Conservation (phyloP, 768 basidiomycete genomes). For the Sporobolomyces phaffii region DNA sequence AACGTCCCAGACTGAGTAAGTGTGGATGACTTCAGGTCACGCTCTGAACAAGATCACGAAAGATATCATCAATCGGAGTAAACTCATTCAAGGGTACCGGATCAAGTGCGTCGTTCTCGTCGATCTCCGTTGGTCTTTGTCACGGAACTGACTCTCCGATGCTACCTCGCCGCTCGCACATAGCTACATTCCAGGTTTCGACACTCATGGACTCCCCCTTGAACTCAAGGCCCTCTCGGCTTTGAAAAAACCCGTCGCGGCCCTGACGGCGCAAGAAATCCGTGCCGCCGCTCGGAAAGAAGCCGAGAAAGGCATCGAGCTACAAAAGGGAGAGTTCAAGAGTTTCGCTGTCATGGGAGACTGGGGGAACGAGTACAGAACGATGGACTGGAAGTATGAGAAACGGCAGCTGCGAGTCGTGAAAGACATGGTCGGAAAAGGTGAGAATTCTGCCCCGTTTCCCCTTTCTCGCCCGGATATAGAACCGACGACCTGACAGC, state of each 20-base stretch:
- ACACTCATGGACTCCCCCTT: constrained; percentile 95
- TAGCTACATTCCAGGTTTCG: constrained; percentile 94
- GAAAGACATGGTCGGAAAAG: constrained; percentile 77
- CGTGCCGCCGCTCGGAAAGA: constrained; percentile 65
- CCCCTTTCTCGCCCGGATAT: no score
- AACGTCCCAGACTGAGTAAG: no score
- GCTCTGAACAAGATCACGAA: constrained; percentile 94
- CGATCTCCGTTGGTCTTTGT: constrained; percentile 1
- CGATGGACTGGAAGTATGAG: constrained; percentile 85
- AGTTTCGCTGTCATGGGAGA: constrained; percentile 78
- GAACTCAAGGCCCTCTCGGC: constrained; percentile 85
- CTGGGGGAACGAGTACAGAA: constrained; percentile 75
- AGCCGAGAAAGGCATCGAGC: constrained; percentile 65
- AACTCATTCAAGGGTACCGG: constrained; percentile 66
- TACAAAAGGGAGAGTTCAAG: constrained; percentile 72
- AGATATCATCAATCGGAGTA: constrained; percentile 87
- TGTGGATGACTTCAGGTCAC: constrained; percentile 59
- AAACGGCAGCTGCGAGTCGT: constrained; percentile 81
- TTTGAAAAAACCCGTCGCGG: constrained; percentile 52
- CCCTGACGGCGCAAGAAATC: constrained; percentile 58
- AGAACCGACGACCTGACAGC: no score
- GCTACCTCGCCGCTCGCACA: background rate
- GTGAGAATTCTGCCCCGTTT: constrained; percentile 46
- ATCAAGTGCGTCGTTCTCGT: constrained; percentile 70
- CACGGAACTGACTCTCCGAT: no score